phyloP scores from a whole-genome alignment of 2,329 filamentous ascomycete genomes.

The Ampelomyces quisqualis region DNA sequence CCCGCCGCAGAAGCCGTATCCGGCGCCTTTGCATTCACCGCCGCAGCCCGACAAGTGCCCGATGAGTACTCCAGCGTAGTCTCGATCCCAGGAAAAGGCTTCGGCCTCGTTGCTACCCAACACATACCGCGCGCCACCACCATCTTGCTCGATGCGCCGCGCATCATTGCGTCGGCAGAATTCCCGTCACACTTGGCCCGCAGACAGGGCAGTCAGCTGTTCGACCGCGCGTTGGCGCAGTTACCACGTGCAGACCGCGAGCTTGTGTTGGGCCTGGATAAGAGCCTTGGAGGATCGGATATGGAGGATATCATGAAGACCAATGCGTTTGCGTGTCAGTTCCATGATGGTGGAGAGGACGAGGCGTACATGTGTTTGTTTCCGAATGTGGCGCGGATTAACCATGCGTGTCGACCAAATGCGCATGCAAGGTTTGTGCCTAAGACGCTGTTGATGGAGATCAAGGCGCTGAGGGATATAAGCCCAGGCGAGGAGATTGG shows the following conservation, averaged over 20 bases:
- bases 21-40: slow-evolving; percentile 9
- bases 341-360: slow-evolving; percentile 20
- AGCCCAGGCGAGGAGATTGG: slow-evolving; percentile 24
- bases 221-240: slow-evolving; percentile 11
- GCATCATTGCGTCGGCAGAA: slow-evolving; percentile 23
- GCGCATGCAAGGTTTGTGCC: slow-evolving; percentile 26
- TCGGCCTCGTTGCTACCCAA: slow-evolving; percentile 21
- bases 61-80: slow-evolving; percentile 14
- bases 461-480: slow-evolving; percentile 24
- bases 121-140: slow-evolving; percentile 15
- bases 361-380: slow-evolving; percentile 30
- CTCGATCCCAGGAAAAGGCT: slow-evolving; percentile 25
- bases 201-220: slow-evolving; percentile 14
- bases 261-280: slow-evolving; percentile 16
- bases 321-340: slow-evolving; percentile 25
- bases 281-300: slow-evolving; percentile 14
- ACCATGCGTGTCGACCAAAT: slow-evolving; percentile 28
- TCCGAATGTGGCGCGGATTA: slow-evolving; percentile 24
- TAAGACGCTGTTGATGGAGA: slow-evolving; percentile 20
- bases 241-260: slow-evolving; percentile 10
- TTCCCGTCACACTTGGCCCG: slow-evolving; percentile 14
- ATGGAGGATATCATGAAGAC: slow-evolving; percentile 27
- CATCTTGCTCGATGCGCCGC: slow-evolving; percentile 24
- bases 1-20: slow-evolving; percentile 17
- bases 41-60: background rate